Conservation (phyloP, 1,284 basidiomycete genomes). For the Pisolithus thermaeus region DNA sequence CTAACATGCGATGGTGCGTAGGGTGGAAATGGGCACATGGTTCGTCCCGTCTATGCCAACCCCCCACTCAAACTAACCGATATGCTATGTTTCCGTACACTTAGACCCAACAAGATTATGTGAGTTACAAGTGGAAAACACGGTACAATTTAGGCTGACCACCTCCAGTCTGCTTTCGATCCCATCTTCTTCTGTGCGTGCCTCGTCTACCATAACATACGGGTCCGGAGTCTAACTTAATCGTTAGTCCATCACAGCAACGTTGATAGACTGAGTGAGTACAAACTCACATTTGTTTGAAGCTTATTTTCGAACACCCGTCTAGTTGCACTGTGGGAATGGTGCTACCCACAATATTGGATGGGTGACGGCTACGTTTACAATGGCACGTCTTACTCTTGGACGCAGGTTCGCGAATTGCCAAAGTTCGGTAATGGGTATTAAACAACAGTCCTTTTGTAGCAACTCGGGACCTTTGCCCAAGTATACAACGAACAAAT, state of each 20-base stretch:
- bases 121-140: slow-evolving; percentile 6
- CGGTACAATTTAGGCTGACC: neutral
- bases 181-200: slow-evolving; percentile 22
- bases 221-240: neutral
- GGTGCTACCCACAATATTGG: slow-evolving; percentile 21
- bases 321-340: slow-evolving; percentile 22
- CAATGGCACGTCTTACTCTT: slow-evolving; percentile 8
- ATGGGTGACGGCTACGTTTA: slow-evolving; percentile 16
- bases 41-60: slow-evolving; percentile 6
- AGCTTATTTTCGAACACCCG: neutral
- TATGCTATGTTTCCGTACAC: neutral
- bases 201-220: neutral
- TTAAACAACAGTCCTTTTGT: neutral
- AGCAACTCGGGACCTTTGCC: slow-evolving; percentile 17
- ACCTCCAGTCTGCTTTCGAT: slow-evolving; percentile 16
- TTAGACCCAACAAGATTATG: slow-evolving; percentile 17
- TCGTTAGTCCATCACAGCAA: slow-evolving; percentile 19
- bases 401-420: slow-evolving; percentile 16
- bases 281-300: too few species aligned
- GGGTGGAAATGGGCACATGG: slow-evolving; percentile 16
- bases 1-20: neutral
- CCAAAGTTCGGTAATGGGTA: too few species aligned
- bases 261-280: slow-evolving; percentile 20
- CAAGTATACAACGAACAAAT: slow-evolving; percentile 17
- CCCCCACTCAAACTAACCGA: neutral